Conservation (phyloP, 805 yeast genomes). For the Schizosaccharomyces octosporus region DNA sequence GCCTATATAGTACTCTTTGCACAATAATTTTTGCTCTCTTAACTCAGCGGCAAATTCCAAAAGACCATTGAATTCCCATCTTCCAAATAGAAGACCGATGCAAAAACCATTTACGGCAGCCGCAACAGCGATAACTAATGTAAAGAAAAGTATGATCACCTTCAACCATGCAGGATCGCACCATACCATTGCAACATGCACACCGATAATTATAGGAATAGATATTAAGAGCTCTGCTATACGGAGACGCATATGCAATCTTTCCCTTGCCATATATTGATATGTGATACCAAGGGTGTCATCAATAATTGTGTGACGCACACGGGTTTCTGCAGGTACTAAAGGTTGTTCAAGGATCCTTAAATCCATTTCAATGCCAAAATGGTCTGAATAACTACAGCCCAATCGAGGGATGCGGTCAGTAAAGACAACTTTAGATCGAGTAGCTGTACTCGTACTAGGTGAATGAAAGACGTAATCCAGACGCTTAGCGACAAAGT, state of each 20-base stretch:
- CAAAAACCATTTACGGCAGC: conserved; percentile 46
- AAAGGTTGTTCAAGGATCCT: conserved; percentile 4
- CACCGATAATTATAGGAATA: conserved; percentile 24
- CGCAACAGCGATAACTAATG: conserved; percentile 40
- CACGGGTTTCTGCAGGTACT: conserved; percentile 6
- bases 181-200: conserved; percentile 17
- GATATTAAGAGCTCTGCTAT: conserved; percentile 37
- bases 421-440: conserved; percentile 52
- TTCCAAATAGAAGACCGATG: conserved; percentile 56
- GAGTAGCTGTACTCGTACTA: conserved; percentile 23
- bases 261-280: conserved; percentile 27
- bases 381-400: conserved; percentile 73
- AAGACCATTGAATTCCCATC: conserved; percentile 56
- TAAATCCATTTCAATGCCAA: conserved; percentile 28
- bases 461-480: conserved; percentile 72
- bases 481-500: conserved; percentile 58
- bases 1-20: neutral
- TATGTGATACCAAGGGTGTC: conserved; percentile 15
- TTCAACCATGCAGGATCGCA: conserved; percentile 33
- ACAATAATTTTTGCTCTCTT: neutral
- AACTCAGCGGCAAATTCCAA: conserved; percentile 29
- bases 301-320: conserved; percentile 1
- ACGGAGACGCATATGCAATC: conserved; percentile 42
- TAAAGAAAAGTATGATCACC: conserved; percentile 14
- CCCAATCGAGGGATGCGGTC: conserved; percentile 28